Percentiles rank a stretch among this genome's conserved stretches.
These are phyloP conservation scores for Aspergillus diversus DNA, from an alignment of 495 filamentous ascomycete genomes.

Conservation along the genomic window DNA sequence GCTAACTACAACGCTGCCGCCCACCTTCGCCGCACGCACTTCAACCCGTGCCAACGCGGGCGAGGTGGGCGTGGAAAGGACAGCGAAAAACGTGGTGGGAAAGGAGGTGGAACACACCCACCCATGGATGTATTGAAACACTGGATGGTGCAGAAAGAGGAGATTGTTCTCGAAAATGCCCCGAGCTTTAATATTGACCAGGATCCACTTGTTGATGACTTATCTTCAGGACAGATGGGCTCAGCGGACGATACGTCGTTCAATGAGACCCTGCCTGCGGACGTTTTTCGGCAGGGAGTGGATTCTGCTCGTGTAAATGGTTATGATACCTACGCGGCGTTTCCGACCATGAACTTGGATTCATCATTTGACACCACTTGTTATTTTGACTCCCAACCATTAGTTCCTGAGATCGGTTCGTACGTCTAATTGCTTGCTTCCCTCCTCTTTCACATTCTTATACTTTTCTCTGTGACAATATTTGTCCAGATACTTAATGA, in stretches of 20 bases:
- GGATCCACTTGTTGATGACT: constrained; percentile 28
- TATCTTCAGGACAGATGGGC: constrained; percentile 15
- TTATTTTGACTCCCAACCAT: constrained; percentile 39
- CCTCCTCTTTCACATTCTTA: constrained; percentile 4
- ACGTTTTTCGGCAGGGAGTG: constrained; percentile 28
- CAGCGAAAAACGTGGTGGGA: constrained; percentile 73
- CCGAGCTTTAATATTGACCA: constrained; percentile 20
- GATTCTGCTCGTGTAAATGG: constrained; percentile 36
- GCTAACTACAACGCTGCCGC: constrained; percentile 97
- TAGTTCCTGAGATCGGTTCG: constrained; percentile 40
- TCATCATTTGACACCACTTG: constrained; percentile 39
- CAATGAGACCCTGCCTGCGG: constrained; percentile 14
- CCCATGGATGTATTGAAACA: constrained; percentile 78
- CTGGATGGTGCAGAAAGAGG: constrained; percentile 78
- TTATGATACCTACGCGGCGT: constrained; percentile 33
- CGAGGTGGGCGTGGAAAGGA: constrained; percentile 57
- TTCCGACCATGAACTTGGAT: constrained; percentile 31
- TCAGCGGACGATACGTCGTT: constrained; percentile 23
- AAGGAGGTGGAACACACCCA: constrained; percentile 81
- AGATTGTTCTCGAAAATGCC: constrained; percentile 43
- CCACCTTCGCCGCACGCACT: constrained; percentile 88
- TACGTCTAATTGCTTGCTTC: constrained; percentile 34
- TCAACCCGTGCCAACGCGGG: constrained; percentile 66
- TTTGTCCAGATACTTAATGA: background rate
- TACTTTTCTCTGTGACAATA: background rate